Conservation (phyloP, 2,329 filamentous ascomycete species). For the Simplicillium sp. region DNA sequence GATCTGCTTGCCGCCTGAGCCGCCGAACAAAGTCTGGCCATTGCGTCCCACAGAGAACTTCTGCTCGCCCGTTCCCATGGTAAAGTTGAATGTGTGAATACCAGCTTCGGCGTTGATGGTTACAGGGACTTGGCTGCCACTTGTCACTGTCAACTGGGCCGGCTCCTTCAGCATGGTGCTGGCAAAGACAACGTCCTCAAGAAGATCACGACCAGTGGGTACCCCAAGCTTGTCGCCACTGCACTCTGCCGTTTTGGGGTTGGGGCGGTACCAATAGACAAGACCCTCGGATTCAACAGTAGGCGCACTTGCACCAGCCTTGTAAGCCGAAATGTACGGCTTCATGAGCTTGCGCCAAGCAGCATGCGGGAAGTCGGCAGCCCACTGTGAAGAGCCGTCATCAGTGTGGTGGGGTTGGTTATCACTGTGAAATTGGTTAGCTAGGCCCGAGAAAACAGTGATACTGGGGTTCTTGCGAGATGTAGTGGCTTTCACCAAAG, state of each 20-base stretch:
- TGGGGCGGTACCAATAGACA: conserved; percentile 14
- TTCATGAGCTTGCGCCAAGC: conserved; percentile 12
- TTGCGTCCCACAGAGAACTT: conserved; percentile 9
- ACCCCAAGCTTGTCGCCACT: conserved; percentile 9
- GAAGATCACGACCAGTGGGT: conserved; percentile 10
- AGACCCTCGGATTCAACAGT: conserved; percentile 13
- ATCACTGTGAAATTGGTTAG: conserved; percentile 6
- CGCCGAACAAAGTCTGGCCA: conserved; percentile 7
- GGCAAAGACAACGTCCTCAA: conserved; percentile 13
- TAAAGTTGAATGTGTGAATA: conserved; percentile 11
- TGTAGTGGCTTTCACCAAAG: conserved; percentile 14
- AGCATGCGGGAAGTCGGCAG: conserved; percentile 31
- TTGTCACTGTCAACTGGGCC: conserved; percentile 11
- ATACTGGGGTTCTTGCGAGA: conserved; percentile 7
- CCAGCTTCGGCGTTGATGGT: conserved; percentile 10
- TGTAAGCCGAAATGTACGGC: conserved; percentile 14
- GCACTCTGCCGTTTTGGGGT: conserved; percentile 10
- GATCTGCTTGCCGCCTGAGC: conserved; percentile 8
- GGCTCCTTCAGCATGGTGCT: conserved; percentile 12
- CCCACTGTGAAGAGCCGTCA: conserved; percentile 36
- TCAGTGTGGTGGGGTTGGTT: conserved; percentile 21
- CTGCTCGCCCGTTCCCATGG: conserved; percentile 12
- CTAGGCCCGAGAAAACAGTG: background rate
- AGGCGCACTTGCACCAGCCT: conserved; percentile 8
- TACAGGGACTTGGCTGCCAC: conserved; percentile 7